A percentile compares a stretch with the other conserved stretches of the same genome.
These are phyloP conservation scores for Elaeis guineensis DNA, from an alignment of 176 grass and related monocot species.

Conservation along the genomic window DNA sequence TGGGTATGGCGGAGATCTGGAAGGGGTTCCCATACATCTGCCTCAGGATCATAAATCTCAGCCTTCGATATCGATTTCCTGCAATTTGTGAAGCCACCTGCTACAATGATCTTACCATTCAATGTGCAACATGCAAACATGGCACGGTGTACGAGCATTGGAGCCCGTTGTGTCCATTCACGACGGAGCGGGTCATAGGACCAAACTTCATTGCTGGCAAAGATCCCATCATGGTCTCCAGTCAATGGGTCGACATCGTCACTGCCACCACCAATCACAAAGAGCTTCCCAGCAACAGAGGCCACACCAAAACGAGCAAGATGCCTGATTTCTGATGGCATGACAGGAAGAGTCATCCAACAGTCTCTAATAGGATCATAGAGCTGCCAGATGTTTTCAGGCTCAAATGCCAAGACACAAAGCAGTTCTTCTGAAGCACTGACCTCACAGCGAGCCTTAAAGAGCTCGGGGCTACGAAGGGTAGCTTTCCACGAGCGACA, in stretches of 20 bases:
- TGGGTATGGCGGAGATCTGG: slow-evolving; percentile 72
- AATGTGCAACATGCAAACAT: slow-evolving; percentile 96
- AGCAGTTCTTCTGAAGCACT: slow-evolving; percentile 60
- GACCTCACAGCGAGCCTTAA: slow-evolving; percentile 48
- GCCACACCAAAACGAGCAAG: slow-evolving; percentile 77
- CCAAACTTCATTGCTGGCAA: slow-evolving; percentile 98
- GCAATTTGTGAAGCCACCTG: slow-evolving; percentile 89
- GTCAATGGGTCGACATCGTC: slow-evolving; percentile 89
- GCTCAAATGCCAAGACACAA: slow-evolving; percentile 89
- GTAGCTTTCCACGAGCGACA: slow-evolving; percentile 64
- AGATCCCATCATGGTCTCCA: slow-evolving; percentile 82
- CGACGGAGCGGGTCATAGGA: slow-evolving; percentile 66
- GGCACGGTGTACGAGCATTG: slow-evolving; percentile 73
- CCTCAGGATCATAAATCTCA: slow-evolving; percentile 81
- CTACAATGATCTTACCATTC: slow-evolving; percentile 83
- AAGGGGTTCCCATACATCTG: slow-evolving; percentile 69
- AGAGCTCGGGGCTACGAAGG: slow-evolving; percentile 46
- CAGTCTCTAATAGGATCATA: slow-evolving; percentile 79
- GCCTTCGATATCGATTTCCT: slow-evolving; percentile 71
- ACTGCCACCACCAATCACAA: slow-evolving; percentile 90
- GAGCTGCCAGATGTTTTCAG: slow-evolving; percentile 95
- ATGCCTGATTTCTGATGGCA: slow-evolving; percentile 87
- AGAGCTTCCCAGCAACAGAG: slow-evolving; percentile 78
- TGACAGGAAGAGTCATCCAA: slow-evolving; percentile 89
- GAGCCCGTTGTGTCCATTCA: slow-evolving; percentile 47